Conservation (phyloP, 1,139 yeast species). For the Suhomyces coccinellae region DNA sequence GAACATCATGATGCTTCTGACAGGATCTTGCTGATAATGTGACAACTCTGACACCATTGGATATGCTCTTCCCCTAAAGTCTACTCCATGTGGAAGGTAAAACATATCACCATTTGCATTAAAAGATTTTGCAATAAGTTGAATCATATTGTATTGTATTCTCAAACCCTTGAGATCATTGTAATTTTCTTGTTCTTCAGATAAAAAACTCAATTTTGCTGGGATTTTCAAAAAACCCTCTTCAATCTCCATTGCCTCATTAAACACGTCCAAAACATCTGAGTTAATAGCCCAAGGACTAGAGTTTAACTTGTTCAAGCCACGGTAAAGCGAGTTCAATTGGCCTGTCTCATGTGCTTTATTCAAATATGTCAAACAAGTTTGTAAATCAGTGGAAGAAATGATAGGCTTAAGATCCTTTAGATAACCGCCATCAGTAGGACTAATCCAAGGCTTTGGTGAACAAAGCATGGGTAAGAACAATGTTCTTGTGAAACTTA, state of each 20-base stretch:
- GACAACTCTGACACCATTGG: conserved; percentile 39
- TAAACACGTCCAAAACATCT: conserved; percentile 25
- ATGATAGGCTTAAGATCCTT: conserved; percentile 29
- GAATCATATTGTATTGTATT: conserved; percentile 23
- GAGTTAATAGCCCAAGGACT: conserved; percentile 42
- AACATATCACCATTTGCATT: conserved; percentile 37
- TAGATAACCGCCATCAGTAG: conserved; percentile 39
- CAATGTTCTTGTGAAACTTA: conserved; percentile 20
- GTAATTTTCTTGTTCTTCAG: conserved; percentile 11
- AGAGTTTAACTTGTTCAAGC: conserved; percentile 31
- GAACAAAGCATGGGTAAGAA: conserved; percentile 42
- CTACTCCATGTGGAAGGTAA: conserved; percentile 43
- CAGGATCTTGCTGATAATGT: conserved; percentile 40
- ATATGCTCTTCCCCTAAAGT: conserved; percentile 46
- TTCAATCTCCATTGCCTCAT: conserved; percentile 21
- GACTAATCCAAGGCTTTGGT: conserved; percentile 40
- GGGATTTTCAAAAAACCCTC: conserved; percentile 36
- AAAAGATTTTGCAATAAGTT: conserved; percentile 28
- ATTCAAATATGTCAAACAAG: conserved; percentile 24
- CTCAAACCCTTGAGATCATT: conserved; percentile 24
- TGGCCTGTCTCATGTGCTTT: conserved; percentile 37
- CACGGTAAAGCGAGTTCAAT: conserved; percentile 31
- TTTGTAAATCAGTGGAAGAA: conserved; percentile 19
- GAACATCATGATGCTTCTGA: conserved; percentile 38
- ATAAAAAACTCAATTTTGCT: conserved; percentile 13